Evolutionary conservation across 306 rosid genomes (phyloP), one percentile per base, ranked within the genome.

Genomic region (Quercus gilva): DNA sequence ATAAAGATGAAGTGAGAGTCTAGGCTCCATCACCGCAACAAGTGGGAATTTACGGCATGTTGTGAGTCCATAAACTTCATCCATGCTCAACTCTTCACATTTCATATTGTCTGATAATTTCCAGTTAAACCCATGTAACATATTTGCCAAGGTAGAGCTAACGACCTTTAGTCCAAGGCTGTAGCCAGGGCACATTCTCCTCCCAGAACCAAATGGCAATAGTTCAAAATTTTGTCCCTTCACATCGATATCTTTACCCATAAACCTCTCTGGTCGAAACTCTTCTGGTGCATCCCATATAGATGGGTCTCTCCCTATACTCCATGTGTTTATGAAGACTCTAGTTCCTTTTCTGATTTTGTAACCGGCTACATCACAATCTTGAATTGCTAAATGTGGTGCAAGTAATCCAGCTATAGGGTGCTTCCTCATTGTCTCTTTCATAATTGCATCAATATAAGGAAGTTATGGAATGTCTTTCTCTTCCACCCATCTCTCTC

Each of bases 391-490:
- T 7, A 75, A 56, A 60, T 79, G 83, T 10, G 88, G 86, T 43
- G 81, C 77, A 2, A 85, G 73, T 23, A 85, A 20, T 19, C 58
- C 76, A 10, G 73, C 82, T 0, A 53, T 74, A 1, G 88, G 84
- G 79, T 82, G 86, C 21, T 61, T 61, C 33, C 86, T 82, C 86
- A 84, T 80, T 31, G 87, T 74, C 70, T 84, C 87, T 26, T 84
- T 84, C 55, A 80, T 76, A 2, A 84, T 76, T 41, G 87, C 82
- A 10, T 84, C 80, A 1, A 77, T 59, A 37, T 26, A 80, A 31
- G 87, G 82, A 77, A 84, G 87, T 37, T 68, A 41, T 17, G 87
- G 56, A 3, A 84, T 76, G 77, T 84, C 87, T 6, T 63, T 74
- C 73, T 81, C 88, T 19, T 78, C 82, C 31, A 85, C 88, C 88